These are phyloP conservation scores for Exophiala xenobiotica DNA, from an alignment of 2,329 filamentous ascomycete species.

Conservation along the genomic window DNA sequence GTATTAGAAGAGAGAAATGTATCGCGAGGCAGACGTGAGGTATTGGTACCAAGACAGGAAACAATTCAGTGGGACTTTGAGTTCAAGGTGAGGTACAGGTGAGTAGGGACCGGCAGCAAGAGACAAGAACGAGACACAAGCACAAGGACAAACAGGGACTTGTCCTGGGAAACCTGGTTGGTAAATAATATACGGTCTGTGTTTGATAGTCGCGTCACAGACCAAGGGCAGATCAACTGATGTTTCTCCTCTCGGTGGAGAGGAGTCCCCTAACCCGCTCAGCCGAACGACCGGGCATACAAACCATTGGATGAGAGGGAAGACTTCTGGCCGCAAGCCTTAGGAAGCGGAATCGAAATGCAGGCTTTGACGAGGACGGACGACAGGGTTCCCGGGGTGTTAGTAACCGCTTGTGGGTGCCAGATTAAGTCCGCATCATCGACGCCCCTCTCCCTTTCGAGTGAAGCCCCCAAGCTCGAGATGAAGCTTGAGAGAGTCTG, in stretches of 20 bases:
- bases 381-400: slow-evolving; percentile 11
- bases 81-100: slow-evolving; percentile 4
- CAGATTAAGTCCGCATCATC: background rate
- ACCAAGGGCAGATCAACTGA: slow-evolving; percentile 13
- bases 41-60: background rate
- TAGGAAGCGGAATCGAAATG: slow-evolving; percentile 17
- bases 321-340: slow-evolving; percentile 7
- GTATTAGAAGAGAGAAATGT: background rate
- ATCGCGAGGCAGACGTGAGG: background rate
- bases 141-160: slow-evolving; percentile 2
- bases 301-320: slow-evolving; percentile 2
- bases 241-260: slow-evolving; percentile 29
- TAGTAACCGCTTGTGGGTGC: slow-evolving; percentile 15
- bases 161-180: slow-evolving; percentile 1
- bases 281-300: slow-evolving; percentile 19
- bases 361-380: slow-evolving; percentile 8
- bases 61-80: background rate
- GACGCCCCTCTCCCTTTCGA: background rate
- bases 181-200: slow-evolving; percentile 18
- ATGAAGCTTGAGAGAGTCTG: slow-evolving; percentile 12
- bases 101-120: slow-evolving; percentile 1
- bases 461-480: slow-evolving; percentile 6
- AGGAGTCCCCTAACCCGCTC: slow-evolving; percentile 26
- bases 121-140: slow-evolving; percentile 11
- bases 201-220: slow-evolving; percentile 17